phyloP scores from a whole-genome alignment of 2,329 filamentous ascomycete genomes.

The Xylariaceae sp. region DNA sequence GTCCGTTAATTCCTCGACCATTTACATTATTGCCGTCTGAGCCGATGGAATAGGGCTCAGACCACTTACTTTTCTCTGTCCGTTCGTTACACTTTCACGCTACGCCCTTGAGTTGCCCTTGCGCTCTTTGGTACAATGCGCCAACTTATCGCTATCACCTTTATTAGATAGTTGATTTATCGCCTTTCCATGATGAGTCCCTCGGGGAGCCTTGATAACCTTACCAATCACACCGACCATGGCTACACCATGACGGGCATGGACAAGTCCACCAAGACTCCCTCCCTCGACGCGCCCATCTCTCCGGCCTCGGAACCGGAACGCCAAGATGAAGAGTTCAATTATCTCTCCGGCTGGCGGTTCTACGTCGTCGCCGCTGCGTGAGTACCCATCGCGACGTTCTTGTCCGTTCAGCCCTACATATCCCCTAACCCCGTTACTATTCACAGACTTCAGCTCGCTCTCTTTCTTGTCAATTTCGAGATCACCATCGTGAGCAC shows the following conservation, averaged over 20 bases:
- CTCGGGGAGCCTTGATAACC: too few species aligned
- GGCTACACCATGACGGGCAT: not conserved
- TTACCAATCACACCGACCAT: too few species aligned
- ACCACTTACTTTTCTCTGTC: too few species aligned
- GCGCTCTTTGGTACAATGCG: too few species aligned
- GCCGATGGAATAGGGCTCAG: too few species aligned
- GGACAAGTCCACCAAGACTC: not conserved
- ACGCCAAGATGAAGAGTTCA: constrained; percentile 4
- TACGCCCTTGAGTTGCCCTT: too few species aligned
- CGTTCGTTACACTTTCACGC: too few species aligned
- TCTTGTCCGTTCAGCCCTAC: not conserved
- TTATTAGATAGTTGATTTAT: too few species aligned
- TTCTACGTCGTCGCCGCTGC: constrained; percentile 5
- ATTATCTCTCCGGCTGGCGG: constrained; percentile 8
- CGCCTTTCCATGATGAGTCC: too few species aligned
- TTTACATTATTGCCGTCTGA: too few species aligned
- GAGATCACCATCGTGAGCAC: constrained; percentile 49
- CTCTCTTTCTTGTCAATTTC: constrained; percentile 39
- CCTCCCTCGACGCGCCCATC: not conserved
- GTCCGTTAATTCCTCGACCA: too few species aligned
- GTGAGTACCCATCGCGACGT: constrained; percentile 3
- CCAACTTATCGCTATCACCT: too few species aligned
- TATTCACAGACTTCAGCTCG: constrained; percentile 17
- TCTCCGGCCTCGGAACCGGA: not conserved
- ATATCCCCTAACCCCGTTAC: constrained; percentile 2